A percentile compares a stretch with the other conserved stretches of the same genome.
Conservation (phyloP, 768 basidiomycete genomes). For the Cyclocybe aegerita region DNA sequence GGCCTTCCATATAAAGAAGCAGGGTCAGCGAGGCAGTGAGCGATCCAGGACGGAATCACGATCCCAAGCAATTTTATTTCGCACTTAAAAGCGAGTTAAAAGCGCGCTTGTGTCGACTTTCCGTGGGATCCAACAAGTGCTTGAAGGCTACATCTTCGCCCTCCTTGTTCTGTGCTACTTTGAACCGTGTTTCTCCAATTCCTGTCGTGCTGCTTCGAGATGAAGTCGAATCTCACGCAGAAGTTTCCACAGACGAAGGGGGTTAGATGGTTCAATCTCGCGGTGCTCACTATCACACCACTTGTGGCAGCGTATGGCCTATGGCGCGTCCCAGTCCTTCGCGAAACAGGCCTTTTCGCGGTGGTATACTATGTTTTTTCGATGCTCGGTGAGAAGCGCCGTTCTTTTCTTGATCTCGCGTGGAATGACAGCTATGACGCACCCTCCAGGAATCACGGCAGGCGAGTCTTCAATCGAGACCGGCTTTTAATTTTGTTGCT, state of each 20-base stretch:
- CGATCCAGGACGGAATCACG: slow-evolving; percentile 22
- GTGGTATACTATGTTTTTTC: slow-evolving; percentile 79
- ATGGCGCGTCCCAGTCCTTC: slow-evolving; percentile 41
- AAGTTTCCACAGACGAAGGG: slow-evolving; percentile 51
- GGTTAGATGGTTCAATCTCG: slow-evolving; percentile 77
- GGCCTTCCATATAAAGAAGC: slow-evolving; percentile 19
- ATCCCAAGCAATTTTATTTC: slow-evolving; percentile 10
- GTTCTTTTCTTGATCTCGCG: slow-evolving; percentile 7
- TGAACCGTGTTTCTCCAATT: neutral
- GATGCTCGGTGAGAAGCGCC: slow-evolving; percentile 63
- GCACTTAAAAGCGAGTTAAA: slow-evolving; percentile 14
- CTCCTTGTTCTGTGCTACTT: slow-evolving; percentile 3
- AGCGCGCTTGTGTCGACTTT: slow-evolving; percentile 3
- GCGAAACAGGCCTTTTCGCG: slow-evolving; percentile 60
- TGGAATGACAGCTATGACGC: slow-evolving; percentile 10
- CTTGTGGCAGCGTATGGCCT: slow-evolving; percentile 69
- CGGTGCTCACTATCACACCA: slow-evolving; percentile 70
- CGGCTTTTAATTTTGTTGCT: neutral
- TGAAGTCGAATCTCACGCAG: slow-evolving; percentile 16
- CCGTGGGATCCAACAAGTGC: slow-evolving; percentile 15
- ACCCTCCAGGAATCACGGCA: slow-evolving; percentile 46
- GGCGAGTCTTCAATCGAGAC: slow-evolving; percentile 25
- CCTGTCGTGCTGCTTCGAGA: neutral
- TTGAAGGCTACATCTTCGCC: slow-evolving; percentile 6
- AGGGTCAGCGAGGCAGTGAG: slow-evolving; percentile 15